Evolutionary conservation across 2,329 filamentous ascomycete genomes (phyloP), one percentile per base, ranked within the genome.

Genomic region (Beauveria medogensis): DNA sequence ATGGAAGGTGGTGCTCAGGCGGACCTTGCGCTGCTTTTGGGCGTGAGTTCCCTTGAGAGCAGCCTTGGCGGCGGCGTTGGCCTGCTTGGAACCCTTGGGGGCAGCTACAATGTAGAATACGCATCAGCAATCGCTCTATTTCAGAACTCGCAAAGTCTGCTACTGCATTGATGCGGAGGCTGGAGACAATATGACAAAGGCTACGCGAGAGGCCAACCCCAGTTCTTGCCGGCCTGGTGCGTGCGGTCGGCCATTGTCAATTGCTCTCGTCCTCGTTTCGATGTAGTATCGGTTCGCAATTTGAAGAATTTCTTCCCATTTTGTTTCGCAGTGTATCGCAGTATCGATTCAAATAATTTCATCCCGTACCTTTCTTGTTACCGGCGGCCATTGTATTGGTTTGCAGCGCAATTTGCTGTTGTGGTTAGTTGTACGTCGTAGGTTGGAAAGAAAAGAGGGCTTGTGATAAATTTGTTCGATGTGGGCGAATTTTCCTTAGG

Each of bases 1-100:
- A 87, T 96, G 93, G 90, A 97, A 99, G 77, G 89, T 92, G 72
- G 93, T 96, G 77, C 86, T 92, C 75, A 86, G 85, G 77, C 93
- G 89, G 80, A 95, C 87, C 86, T 97, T 97, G 82, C 86, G 86
- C 81, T 89, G 86, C 86, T 96, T 96, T 82, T 94, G 86, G 65
- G 78, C 73, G 76, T 80, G 77, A 68, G 78, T 73, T 79, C 92
- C 93, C 82, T 91, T 91, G 73, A 97, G 88, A 75, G 92, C 90
- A 78, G 94, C 90, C 86, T 99, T 97, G 73, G 94, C 90, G 77
- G 94, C 94, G 76, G 88, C 87, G 74, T 87, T 89, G 81, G 94
- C 94, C 86, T 96, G 88, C 85, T 94, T 94, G 78, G 81, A 75
- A 73, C 82, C 82, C 79, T 85, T 86, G 69, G 80, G 73, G 71